Evolutionary conservation across 2,329 filamentous ascomycete species (phyloP).

Genomic region (Thyridium curvatum): DNA sequence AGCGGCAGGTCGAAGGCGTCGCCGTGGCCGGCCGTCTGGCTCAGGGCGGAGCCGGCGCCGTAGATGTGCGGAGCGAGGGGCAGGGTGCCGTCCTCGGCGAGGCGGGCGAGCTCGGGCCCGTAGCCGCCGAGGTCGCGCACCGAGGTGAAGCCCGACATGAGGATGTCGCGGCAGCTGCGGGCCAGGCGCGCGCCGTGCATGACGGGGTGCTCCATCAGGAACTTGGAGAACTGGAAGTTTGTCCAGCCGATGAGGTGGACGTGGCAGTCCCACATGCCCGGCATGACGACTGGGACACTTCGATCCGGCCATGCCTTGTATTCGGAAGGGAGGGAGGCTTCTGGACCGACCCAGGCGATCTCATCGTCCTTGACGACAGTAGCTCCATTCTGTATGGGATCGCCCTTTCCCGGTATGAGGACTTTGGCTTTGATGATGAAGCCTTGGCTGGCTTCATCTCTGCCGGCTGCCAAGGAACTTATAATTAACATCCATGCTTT

Average conservation of each 20-base stretch:
- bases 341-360: slow-evolving; percentile 30
- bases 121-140: slow-evolving; percentile 24
- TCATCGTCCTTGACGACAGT: slow-evolving; percentile 27
- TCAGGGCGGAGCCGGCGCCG: slow-evolving; percentile 21
- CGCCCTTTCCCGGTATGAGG: slow-evolving; percentile 29
- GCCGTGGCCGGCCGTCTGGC: slow-evolving; percentile 25
- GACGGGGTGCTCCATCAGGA: slow-evolving; percentile 22
- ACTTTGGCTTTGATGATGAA: slow-evolving; percentile 22
- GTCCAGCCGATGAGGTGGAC: slow-evolving; percentile 16
- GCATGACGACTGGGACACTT: slow-evolving; percentile 21
- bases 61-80: slow-evolving; percentile 26
- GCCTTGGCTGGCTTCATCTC: too few relatives aligned
- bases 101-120: slow-evolving; percentile 22
- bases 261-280: slow-evolving; percentile 27
- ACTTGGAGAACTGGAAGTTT: background rate
- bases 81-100: slow-evolving; percentile 22
- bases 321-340: slow-evolving; percentile 16
- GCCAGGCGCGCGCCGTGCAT: slow-evolving; percentile 22
- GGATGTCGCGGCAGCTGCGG: slow-evolving; percentile 26
- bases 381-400: slow-evolving; percentile 22
- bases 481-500: too few relatives aligned
- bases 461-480: too few relatives aligned
- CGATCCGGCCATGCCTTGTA: slow-evolving; percentile 20
- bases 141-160: slow-evolving; percentile 30
- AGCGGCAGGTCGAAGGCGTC: slow-evolving; percentile 25